phyloP scores from a whole-genome alignment of 306 rosid genomes.

The Begonia peltatifolia region DNA sequence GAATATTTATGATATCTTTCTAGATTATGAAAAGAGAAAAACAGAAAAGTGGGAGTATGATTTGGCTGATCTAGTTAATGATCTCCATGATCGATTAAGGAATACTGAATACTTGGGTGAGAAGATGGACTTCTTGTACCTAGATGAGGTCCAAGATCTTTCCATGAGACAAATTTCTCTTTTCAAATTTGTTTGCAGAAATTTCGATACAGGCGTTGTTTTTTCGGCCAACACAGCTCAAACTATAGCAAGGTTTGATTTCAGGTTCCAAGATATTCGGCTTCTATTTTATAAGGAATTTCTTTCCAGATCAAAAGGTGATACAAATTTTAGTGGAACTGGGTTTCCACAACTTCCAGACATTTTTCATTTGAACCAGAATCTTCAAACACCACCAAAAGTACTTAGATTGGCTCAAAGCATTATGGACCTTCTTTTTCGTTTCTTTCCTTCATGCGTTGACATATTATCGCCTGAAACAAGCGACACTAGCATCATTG shows the following conservation, averaged over 20 bases:
- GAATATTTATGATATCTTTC: slow-evolving; percentile 32
- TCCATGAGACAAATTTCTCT: slow-evolving; percentile 52
- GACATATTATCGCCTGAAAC: slow-evolving; percentile 21
- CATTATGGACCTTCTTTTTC: slow-evolving; percentile 36
- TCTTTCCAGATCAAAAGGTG: slow-evolving; percentile 5
- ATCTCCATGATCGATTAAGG: slow-evolving; percentile 34
- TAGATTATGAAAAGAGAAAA: slow-evolving; percentile 43
- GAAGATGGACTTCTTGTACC: slow-evolving; percentile 37
- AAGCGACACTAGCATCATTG: slow-evolving; percentile 12
- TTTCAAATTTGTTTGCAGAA: slow-evolving; percentile 17
- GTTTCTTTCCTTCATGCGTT: slow-evolving; percentile 17
- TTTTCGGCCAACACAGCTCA: slow-evolving; percentile 26
- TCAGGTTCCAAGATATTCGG: slow-evolving; percentile 46
- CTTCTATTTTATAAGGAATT: slow-evolving; percentile 21
- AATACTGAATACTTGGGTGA: slow-evolving; percentile 25
- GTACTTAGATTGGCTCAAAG: slow-evolving; percentile 36
- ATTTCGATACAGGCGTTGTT: slow-evolving; percentile 15
- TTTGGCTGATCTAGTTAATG: slow-evolving; percentile 48
- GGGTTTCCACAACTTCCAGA: slow-evolving; percentile 7
- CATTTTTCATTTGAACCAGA: slow-evolving; percentile 24
- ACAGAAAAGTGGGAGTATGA: slow-evolving; percentile 39
- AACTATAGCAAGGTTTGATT: slow-evolving; percentile 44
- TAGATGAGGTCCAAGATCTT: slow-evolving; percentile 63
- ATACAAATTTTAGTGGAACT: neutral
- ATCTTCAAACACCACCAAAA: slow-evolving; percentile 25